Evolutionary conservation across 2,329 filamentous ascomycete genomes (phyloP), one percentile per base, ranked within the genome.

Genomic region (Neodidymelliopsis sp.): DNA sequence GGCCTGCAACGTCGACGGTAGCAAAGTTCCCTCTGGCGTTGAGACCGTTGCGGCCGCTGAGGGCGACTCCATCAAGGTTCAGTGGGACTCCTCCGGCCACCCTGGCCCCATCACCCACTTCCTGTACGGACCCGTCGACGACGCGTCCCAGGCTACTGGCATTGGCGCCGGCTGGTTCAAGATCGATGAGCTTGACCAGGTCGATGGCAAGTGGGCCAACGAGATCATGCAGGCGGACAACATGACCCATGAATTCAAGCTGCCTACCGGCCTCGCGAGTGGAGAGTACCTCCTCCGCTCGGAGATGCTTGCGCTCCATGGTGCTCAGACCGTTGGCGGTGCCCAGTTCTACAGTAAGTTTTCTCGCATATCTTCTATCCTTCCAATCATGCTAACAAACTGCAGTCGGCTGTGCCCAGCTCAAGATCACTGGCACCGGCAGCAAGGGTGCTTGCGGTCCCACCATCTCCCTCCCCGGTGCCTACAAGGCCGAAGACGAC

Each of bases 91-190:
- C 15, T 77, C 65, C 15, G 49, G 56, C 20, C 69, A 71, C 54
- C 67, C 66, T 8, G 69, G 69, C 7, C 66, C 69, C 10, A 70
- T 72, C 46, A 70, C 67, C 11, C 67, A 70, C 56, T 59, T 69
- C 49, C 61, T 72, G 27, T 66, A 65, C 49, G 64, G 66, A 15
- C 69, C 66, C 54, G 77, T 88, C 58, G 84, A 87, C 72, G 87
- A 85, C 71, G 80, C 68, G 9, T 54, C 56, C 20, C 51, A 57
- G 29, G 67, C 59, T 8, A 63, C 62, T 33, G 69, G 67, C 33
- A 57, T 65, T 19, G 70, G 69, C 15, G 57, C 64, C 6, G 60
- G 62, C 9, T 73, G 70, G 70, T 68, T 72, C 62, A 73, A 73
- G 60, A 71, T 73, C 34, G 68, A 72, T 30, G 67, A 71, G 53